Evolutionary conservation across 441 rosid species (phyloP), one percentile per base, ranked within the genome.

Genomic region (Hypseocharis bilobata): DNA sequence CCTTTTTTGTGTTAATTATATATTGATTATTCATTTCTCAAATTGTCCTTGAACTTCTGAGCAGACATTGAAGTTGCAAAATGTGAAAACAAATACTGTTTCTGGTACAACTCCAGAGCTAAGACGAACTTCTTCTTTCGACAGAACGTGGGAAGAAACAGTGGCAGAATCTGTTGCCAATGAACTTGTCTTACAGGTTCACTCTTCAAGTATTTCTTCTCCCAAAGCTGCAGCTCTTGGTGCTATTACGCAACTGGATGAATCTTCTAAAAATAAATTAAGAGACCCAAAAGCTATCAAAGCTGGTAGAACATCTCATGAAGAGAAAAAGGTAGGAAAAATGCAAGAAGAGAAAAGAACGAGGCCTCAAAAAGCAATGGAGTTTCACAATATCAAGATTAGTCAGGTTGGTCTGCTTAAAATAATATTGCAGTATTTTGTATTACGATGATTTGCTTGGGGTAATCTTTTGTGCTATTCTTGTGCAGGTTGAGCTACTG

Each of bases 81-180:
- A 62, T 65, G 11, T 59, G n/a, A 84, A 82, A 76, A 74, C 79
- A 63, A 82, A 78, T 63, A 44, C 66, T 58, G 60, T 68, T 60
- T 78, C 77, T 49, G 74, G 83, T 63, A 66, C 91, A 29, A 82
- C 68, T 45, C 62, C 90, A 6, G 92, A 82, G 76, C 78, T 93
- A 63, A 81, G 99, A 80, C 82, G 99, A 73, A 87, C 99, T 27
- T 88, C 97, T 49, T 93, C 99, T 61, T 90, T 87, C 64, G 98
- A 88, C 79, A 82, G 97, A 83, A 72, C 87, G 70, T 91, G 97
- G 97, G 99, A 93, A 65, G 99, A 92, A 77, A 87, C 78, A 32
- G 90, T 91, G 28, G 99, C 99, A 63, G 99, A 93, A 78, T 82
- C 97, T 74, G 86, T 93, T 68, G 96, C 96, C 63, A 78, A 82